These are phyloP conservation scores for Hygrophila difformis DNA, from an alignment of 257 asterid species.

Conservation along the genomic window DNA sequence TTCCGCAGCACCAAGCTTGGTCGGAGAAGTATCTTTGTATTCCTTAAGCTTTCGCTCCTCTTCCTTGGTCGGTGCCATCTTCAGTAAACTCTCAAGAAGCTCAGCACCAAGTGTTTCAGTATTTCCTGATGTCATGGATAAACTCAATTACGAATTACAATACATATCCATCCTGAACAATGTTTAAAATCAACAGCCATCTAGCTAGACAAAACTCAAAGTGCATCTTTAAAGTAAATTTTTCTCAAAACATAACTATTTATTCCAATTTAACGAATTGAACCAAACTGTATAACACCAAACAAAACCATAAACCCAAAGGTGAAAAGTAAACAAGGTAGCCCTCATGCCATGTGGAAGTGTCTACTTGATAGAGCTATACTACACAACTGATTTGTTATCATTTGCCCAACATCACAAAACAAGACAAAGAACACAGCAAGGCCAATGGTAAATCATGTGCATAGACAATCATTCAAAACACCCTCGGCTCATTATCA, in stretches of 20 bases:
- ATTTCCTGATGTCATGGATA: slow-evolving; percentile 53
- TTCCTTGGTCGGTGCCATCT: slow-evolving; percentile 96
- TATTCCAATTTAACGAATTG: background rate
- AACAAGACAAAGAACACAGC: too few species aligned
- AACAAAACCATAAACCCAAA: too few species aligned
- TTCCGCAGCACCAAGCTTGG: slow-evolving; percentile 93
- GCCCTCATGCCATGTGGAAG: too few species aligned
- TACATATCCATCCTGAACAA: too few species aligned
- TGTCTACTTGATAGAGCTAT: too few species aligned
- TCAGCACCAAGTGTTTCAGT: slow-evolving; percentile 78
- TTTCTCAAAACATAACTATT: background rate
- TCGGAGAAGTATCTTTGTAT: slow-evolving; percentile 65
- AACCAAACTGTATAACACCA: too few species aligned
- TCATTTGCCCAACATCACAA: too few species aligned
- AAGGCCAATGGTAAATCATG: too few species aligned
- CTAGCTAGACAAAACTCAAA: background rate
- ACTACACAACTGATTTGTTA: too few species aligned
- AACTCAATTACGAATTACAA: too few species aligned
- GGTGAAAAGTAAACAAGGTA: too few species aligned
- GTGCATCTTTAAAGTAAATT: background rate
- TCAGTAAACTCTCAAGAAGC: slow-evolving; percentile 86
- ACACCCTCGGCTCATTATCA: background rate
- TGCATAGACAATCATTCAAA: slow-evolving; percentile 10
- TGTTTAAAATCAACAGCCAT: too few species aligned
- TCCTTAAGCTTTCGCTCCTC: slow-evolving; percentile 86